These are phyloP conservation scores for Podila horticola DNA, from an alignment of 192 early-diverging fungal genomes.

Conservation along the genomic window DNA sequence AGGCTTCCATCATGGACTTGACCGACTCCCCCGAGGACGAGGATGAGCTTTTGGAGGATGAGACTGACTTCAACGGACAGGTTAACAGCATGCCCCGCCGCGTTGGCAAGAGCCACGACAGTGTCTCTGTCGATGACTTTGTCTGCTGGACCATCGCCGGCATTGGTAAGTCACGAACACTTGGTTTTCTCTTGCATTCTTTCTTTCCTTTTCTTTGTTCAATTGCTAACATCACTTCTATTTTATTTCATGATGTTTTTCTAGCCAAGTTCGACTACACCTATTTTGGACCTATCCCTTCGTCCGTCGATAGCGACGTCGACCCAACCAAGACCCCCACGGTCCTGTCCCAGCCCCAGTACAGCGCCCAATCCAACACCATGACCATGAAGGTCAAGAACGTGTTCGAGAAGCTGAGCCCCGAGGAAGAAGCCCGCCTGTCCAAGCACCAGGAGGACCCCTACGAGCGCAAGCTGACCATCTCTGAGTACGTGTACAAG, in stretches of 20 bases:
- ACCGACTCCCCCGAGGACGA: conserved; percentile 26
- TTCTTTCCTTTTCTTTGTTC: not conserved
- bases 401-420: conserved; percentile 41
- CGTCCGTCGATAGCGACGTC: conserved; percentile 39
- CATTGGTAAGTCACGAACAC: conserved; percentile 67
- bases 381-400: conserved; percentile 54
- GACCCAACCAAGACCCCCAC: conserved; percentile 46
- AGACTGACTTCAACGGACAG: conserved; percentile 19
- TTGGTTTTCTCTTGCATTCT: not conserved
- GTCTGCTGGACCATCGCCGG: conserved; percentile 90
- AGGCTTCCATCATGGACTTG: conserved; percentile 53
- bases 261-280: conserved; percentile 57
- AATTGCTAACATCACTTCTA: conserved; percentile 1
- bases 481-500: conserved; percentile 49
- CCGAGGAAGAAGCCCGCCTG: conserved; percentile 25
- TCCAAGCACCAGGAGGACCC: conserved; percentile 36
- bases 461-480: conserved; percentile 36
- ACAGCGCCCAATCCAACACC: conserved; percentile 36
- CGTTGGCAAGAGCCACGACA: conserved; percentile 21
- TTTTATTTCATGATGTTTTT: not conserved
- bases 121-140: conserved; percentile 69
- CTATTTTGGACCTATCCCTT: conserved; percentile 52
- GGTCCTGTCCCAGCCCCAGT: conserved; percentile 27
- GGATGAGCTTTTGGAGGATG: conserved; percentile 23
- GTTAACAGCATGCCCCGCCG: conserved; percentile 25